Evolutionary conservation across 768 basidiomycete species (phyloP), one percentile per base, ranked within the genome.

Genomic region (Podaxis sp.): DNA sequence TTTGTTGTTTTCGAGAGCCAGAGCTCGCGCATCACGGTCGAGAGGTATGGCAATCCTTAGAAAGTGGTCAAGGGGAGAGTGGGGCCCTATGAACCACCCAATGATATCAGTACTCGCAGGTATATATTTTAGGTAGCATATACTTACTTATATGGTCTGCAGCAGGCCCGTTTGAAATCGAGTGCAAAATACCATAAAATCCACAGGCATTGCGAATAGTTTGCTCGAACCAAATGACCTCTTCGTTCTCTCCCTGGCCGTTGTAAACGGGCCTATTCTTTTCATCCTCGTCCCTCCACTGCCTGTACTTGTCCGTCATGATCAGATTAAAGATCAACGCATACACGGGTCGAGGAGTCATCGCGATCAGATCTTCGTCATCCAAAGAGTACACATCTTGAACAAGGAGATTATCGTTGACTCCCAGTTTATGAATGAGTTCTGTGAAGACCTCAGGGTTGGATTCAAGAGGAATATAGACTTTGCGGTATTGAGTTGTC

Each of bases 151-250:
- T 55, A 36, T 52, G 60, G 7, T 56, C 57, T 16, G 54, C 65
- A 65, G 46, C 66, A 59, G 59, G 59, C 1, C 68, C 70, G 59
- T 76, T 76, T 4, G 66, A 70, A 11, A 73, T 61, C 3, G 71
- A 69, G 59, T 76, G 75, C 46, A 76, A 56, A 48, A 76, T 68
- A 1, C 68, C 75, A 58, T 76, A 75, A 5, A 76, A 64, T 2
- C 75, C 75, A 57, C 75, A 76, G 1, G 75, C 75, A 55, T 76
- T 76, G 18, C 69, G 62, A 46, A 76, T 77, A 21, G 74, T 75
- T 59, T 77, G 75, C 48, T 71, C 60, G 63, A 70, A 74, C 74
- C 74, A 77, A 18, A 74, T 61, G n/a, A 71, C 72, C 10, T 68
- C 68, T 58, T 76, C 75, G 7, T 58, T 62, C 36, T 68, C 67